Evolutionary conservation across 2,329 filamentous ascomycete genomes (phyloP).

Genomic region (Lizonia empirigonia): DNA sequence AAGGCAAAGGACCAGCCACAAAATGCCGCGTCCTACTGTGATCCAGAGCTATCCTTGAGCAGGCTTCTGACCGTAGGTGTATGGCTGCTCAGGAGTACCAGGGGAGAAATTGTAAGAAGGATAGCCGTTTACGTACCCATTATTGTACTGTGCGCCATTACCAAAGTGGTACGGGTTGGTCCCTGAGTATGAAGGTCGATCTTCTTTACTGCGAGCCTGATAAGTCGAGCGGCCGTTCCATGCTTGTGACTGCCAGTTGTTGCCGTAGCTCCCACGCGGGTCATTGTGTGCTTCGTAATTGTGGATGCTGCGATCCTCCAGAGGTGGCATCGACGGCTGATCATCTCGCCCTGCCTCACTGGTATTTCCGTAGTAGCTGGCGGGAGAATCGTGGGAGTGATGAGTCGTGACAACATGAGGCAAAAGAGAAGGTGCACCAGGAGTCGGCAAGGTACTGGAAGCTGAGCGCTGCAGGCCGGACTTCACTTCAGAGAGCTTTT

Average conservation of each 20-base stretch:
- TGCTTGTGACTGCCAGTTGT: constrained; percentile 19
- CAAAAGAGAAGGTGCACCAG: constrained; percentile 3
- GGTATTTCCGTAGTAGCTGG: constrained; percentile 24
- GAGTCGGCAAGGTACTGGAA: constrained; percentile 2
- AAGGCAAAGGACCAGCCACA: not conserved
- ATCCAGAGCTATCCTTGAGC: not conserved
- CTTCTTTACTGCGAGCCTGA: constrained; percentile 31
- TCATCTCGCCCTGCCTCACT: constrained; percentile 21
- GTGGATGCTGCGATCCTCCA: constrained; percentile 18
- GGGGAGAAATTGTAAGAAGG: constrained; percentile 22
- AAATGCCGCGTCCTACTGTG: no score
- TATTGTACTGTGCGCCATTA: constrained; percentile 22
- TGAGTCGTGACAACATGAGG: constrained; percentile 17
- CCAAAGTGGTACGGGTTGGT: constrained; percentile 31
- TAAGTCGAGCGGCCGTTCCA: constrained; percentile 23
- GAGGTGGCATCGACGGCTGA: constrained; percentile 14
- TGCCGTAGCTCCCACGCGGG: constrained; percentile 20
- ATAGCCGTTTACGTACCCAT: constrained; percentile 27
- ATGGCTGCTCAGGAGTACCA: constrained; percentile 25
- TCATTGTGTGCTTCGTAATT: constrained; percentile 25
- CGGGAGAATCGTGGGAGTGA: constrained; percentile 34
- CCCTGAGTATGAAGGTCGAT: constrained; percentile 23
- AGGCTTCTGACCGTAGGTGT: constrained; percentile 21
- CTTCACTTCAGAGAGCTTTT: constrained; percentile 22
- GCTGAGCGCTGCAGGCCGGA: constrained; percentile 1